phyloP scores from a whole-genome alignment of 2,329 filamentous ascomycete species.

The Endoconidiophora polonica region DNA sequence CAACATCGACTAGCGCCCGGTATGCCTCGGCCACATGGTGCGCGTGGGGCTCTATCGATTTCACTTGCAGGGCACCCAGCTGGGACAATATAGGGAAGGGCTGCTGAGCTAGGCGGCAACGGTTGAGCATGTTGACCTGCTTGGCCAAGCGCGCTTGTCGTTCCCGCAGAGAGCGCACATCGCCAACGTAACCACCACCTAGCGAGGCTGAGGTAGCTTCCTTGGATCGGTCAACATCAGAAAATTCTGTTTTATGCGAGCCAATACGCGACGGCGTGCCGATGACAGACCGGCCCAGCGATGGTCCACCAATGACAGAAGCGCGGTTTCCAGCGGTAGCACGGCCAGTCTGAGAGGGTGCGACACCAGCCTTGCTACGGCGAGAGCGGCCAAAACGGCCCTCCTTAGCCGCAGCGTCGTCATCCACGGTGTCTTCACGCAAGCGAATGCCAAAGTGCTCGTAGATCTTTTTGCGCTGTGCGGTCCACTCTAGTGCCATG shows the following conservation, averaged over 20 bases:
- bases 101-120: constrained; percentile 46
- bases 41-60: constrained; percentile 52
- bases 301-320: constrained; percentile 39
- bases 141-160: constrained; percentile 71
- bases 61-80: constrained; percentile 57
- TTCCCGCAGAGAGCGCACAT: constrained; percentile 63
- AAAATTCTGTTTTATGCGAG: constrained; percentile 46
- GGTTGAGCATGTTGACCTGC: constrained; percentile 64
- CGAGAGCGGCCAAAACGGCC: constrained; percentile 42
- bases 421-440: constrained; percentile 26
- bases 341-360: constrained; percentile 29
- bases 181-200: constrained; percentile 36
- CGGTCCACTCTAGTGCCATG: constrained; percentile 88
- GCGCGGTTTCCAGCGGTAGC: constrained; percentile 35
- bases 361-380: constrained; percentile 30
- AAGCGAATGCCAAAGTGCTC: constrained; percentile 83
- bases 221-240: constrained; percentile 46
- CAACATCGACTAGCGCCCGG: constrained; percentile 61
- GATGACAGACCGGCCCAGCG: constrained; percentile 70
- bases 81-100: constrained; percentile 60
- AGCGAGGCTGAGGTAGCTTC: constrained; percentile 19
- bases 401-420: constrained; percentile 22
- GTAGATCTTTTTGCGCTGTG: constrained; percentile 82
- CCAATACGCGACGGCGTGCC: constrained; percentile 58
- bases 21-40: constrained; percentile 70